phyloP scores from a whole-genome alignment of 371 early-diverging fungal species.

The Dentiscutata heterogama region DNA sequence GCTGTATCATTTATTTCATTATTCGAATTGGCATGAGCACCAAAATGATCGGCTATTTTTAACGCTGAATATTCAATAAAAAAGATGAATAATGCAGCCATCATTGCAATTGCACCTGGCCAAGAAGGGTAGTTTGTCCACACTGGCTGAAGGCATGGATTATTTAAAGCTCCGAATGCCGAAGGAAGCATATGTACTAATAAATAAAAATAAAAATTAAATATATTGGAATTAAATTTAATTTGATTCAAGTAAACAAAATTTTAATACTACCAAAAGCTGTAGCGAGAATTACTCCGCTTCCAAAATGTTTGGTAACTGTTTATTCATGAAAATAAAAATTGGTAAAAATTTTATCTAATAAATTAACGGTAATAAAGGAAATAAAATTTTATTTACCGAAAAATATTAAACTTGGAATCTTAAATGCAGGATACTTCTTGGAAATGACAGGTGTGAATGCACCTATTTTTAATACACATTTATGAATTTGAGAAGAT shows the following conservation, averaged over 20 bases:
- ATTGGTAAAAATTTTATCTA: background rate
- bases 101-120: conserved; percentile 64
- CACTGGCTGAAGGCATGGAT: conserved; percentile 58
- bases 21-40: no score
- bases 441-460: conserved; percentile 56
- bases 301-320: conserved; percentile 73
- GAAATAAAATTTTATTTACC: background rate
- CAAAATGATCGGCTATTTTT: background rate
- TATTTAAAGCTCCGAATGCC: conserved; percentile 56
- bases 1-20: conserved; percentile 46
- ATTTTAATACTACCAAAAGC: conserved; percentile 66
- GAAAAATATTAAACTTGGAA: conserved; percentile 49
- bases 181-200: conserved; percentile 54
- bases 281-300: conserved; percentile 84
- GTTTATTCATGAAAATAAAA: conserved; percentile 40
- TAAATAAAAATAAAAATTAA: background rate
- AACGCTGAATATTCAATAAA: conserved; percentile 53
- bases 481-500: background rate
- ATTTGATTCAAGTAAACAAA: background rate
- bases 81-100: conserved; percentile 60
- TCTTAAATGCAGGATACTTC: conserved; percentile 49
- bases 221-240: no score
- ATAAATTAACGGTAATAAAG: conserved; percentile 28
- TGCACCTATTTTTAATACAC: conserved; percentile 51
- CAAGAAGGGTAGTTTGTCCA: conserved; percentile 59